Conservation (phyloP, 225 moss, liverwort and hornwort genomes). For the Bryum argenteum region DNA sequence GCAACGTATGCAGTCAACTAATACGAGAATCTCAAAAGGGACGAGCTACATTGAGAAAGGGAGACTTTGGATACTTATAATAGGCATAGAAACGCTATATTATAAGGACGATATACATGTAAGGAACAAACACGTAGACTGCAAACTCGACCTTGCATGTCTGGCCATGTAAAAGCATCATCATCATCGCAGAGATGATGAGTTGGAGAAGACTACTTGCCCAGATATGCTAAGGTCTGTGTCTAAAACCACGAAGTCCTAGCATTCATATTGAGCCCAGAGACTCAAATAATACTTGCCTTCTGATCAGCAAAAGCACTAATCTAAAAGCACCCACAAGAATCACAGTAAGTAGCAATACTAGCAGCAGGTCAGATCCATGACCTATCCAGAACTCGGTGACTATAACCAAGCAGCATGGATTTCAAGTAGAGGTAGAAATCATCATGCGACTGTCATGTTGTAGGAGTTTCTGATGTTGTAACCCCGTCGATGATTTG, state of each 20-base stretch:
- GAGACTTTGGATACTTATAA: not conserved
- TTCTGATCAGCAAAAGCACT: constrained; percentile 6
- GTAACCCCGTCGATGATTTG: constrained; percentile 79
- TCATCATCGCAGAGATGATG: constrained; percentile 18
- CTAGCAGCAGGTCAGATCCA: not conserved
- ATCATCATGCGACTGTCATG: constrained; percentile 75
- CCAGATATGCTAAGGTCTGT: not conserved
- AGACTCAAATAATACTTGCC: not conserved
- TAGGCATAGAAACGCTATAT: not conserved
- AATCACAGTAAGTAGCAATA: not conserved
- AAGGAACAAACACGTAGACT: not conserved
- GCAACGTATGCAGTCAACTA: too few species aligned
- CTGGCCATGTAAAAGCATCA: not conserved
- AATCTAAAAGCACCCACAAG: not conserved
- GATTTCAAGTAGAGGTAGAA: too few species aligned
- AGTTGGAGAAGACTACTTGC: not conserved
- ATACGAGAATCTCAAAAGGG: too few species aligned
- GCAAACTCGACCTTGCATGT: not conserved
- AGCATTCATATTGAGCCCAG: not conserved
- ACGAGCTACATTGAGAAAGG: too few species aligned
- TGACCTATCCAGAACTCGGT: not conserved
- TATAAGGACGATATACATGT: constrained; percentile 18
- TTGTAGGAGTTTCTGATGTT: constrained; percentile 58
- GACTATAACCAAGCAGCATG: too few species aligned
- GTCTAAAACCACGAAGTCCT: not conserved